Evolutionary conservation across 2,329 filamentous ascomycete species (phyloP).

Genomic region (Aspergillus caelatus): DNA sequence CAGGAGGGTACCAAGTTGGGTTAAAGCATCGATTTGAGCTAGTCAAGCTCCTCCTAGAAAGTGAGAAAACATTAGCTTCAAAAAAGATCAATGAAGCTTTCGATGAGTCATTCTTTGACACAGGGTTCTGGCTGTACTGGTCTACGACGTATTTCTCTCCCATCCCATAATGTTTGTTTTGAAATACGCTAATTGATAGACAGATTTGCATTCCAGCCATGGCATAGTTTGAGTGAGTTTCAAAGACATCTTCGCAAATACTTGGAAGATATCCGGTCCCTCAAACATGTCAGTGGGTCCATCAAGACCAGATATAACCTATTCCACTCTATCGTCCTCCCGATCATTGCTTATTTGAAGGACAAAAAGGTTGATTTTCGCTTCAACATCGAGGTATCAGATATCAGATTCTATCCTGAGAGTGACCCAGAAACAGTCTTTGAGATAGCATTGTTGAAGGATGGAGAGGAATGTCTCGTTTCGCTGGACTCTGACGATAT

Average conservation of each 20-base stretch:
- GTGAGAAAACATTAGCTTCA: constrained; percentile 26
- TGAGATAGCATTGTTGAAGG: not conserved
- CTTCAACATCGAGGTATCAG: not conserved
- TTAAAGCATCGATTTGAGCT: constrained; percentile 23
- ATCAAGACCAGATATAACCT: not conserved
- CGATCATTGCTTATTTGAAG: not conserved
- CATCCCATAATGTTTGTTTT: not conserved
- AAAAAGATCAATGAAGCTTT: constrained; percentile 35
- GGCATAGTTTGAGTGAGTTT: constrained; percentile 22
- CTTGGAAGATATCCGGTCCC: not conserved
- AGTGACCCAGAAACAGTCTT: not conserved
- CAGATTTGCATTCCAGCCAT: constrained; percentile 23
- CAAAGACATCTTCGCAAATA: constrained; percentile 19
- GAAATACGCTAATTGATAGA: not conserved
- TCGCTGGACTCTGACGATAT: not conserved
- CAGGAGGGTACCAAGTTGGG: constrained; percentile 11
- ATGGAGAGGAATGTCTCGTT: not conserved
- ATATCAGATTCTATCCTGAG: not conserved
- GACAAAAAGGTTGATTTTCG: not conserved
- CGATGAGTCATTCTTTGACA: constrained; percentile 22
- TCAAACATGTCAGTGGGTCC: not conserved
- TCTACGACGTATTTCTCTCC: constrained; percentile 20
- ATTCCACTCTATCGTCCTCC: not conserved
- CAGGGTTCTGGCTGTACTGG: constrained; percentile 28
- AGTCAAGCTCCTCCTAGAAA: constrained; percentile 21